Evolutionary conservation across 768 basidiomycete species (phyloP), one percentile per base, ranked within the genome.

Genomic region (Gloeostereum incarnatum): DNA sequence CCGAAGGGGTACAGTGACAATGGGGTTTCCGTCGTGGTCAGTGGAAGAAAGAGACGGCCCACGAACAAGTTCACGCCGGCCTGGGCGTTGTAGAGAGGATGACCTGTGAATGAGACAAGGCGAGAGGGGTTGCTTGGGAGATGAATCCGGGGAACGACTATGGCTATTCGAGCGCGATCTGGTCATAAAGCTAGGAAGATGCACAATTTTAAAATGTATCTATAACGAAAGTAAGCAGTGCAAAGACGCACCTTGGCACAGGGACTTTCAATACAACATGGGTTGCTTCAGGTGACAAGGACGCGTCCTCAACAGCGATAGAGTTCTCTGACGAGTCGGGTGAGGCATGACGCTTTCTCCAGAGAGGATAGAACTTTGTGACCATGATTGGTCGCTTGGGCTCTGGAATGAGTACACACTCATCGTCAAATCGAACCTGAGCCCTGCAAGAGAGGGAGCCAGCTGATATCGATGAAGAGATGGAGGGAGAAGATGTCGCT

Each of bases 361-460:
- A 86, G 29, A 87, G 55, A 1, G 83, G 81, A 45, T 79, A 81
- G 3, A 78, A 77, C 49, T 73, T 84, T 19, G 75, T 76, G 47
- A 78, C 52, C 33, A 82, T 59, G 31, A 67, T 61, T 18, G 75
- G 66, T 19, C 68, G 57, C 38, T 65, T 71, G 1, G 50, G 48
- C 36, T 81, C 73, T n/a, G 84, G 84, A 40, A 88, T 87, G 49
- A 88, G 69, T 3, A 83, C 62, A 42, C 85, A 87, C 49, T 80
- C 70, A 38, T 65, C 62, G 62, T 87, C 74, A 58, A 88, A 88
- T 40, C 84, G 71, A 3, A 87, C 85, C n/a, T n/a, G n/a, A n/a
- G n/a, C n/a, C n/a, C n/a, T n/a, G n/a, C n/a, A n/a, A n/a, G n/a
- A n/a, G n/a, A n/a, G n/a, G n/a, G n/a, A n/a, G n/a, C n/a, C n/a